These are phyloP conservation scores for Mrakia blollopis DNA, from an alignment of 768 basidiomycete genomes.

Conservation along the genomic window DNA sequence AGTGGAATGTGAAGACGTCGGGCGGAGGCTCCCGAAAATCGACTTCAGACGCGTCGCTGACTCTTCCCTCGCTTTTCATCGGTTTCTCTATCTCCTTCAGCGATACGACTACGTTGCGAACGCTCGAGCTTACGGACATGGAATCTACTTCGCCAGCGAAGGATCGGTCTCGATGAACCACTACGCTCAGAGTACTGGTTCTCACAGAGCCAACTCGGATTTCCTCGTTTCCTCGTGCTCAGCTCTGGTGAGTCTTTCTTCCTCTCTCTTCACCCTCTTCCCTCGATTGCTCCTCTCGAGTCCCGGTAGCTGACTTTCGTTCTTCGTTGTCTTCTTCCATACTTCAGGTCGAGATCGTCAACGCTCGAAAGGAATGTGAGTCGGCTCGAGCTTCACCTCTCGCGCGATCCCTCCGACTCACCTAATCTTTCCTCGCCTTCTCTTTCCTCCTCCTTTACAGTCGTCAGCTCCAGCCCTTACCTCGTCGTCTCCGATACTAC, in stretches of 20 bases:
- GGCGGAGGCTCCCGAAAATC: neutral
- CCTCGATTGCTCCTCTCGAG: too few species aligned
- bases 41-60: neutral
- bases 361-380: conserved; percentile 57
- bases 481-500: conserved; percentile 61
- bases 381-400: conserved; percentile 35
- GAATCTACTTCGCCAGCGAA: conserved; percentile 66
- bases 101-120: conserved; percentile 57
- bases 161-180: conserved; percentile 33
- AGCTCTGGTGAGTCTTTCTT: conserved; percentile 48
- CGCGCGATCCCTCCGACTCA: neutral
- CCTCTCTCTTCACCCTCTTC: too few species aligned
- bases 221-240: conserved; percentile 52
- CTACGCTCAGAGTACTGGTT: neutral
- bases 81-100: neutral
- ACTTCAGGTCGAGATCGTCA: conserved; percentile 54
- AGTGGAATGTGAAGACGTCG: neutral
- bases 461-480: conserved; percentile 45
- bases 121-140: conserved; percentile 63
- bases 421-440: too few species aligned
- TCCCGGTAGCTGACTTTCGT: too few species aligned
- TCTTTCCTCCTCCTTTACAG: too few species aligned
- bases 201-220: conserved; percentile 53
- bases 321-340: too few species aligned
- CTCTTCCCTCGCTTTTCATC: neutral